These are phyloP conservation scores for Parietaria judaica DNA, from an alignment of 306 rosid species.

Conservation along the genomic window DNA sequence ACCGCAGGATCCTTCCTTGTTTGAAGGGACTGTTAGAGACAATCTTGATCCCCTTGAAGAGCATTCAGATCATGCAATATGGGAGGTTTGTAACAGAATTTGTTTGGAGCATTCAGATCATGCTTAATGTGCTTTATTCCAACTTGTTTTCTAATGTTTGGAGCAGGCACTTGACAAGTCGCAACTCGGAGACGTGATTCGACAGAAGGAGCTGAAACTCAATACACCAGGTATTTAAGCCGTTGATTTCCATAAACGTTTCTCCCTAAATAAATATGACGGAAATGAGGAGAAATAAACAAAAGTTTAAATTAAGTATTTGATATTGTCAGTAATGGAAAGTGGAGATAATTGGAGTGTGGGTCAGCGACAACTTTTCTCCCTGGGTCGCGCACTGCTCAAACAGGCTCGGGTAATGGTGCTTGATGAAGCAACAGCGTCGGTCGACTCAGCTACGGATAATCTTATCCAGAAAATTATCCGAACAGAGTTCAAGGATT, in stretches of 20 bases:
- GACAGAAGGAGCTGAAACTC: slow-evolving; percentile 58
- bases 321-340: slow-evolving; percentile 67
- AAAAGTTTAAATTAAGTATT: neutral
- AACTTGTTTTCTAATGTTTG: neutral
- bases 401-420: slow-evolving; percentile 91
- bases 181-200: slow-evolving; percentile 72
- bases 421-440: slow-evolving; percentile 98
- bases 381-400: slow-evolving; percentile 88
- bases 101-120: slow-evolving; percentile 67
- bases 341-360: slow-evolving; percentile 99
- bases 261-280: neutral
- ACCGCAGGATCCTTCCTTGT: slow-evolving; percentile 93
- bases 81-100: slow-evolving; percentile 57
- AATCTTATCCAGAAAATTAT: slow-evolving; percentile 84
- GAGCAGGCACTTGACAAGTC: slow-evolving; percentile 79
- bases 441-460: slow-evolving; percentile 91
- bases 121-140: slow-evolving; percentile 14
- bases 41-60: slow-evolving; percentile 89
- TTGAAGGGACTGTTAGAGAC: slow-evolving; percentile 84
- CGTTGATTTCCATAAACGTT: neutral
- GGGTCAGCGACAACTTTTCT: slow-evolving; percentile 94
- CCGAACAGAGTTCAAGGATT: slow-evolving; percentile 65
- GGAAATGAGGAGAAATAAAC: neutral
- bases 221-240: slow-evolving; percentile 59
- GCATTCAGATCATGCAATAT: slow-evolving; percentile 73